phyloP scores from a whole-genome alignment of 208 protist species.

The Leishmania aethiopica region DNA sequence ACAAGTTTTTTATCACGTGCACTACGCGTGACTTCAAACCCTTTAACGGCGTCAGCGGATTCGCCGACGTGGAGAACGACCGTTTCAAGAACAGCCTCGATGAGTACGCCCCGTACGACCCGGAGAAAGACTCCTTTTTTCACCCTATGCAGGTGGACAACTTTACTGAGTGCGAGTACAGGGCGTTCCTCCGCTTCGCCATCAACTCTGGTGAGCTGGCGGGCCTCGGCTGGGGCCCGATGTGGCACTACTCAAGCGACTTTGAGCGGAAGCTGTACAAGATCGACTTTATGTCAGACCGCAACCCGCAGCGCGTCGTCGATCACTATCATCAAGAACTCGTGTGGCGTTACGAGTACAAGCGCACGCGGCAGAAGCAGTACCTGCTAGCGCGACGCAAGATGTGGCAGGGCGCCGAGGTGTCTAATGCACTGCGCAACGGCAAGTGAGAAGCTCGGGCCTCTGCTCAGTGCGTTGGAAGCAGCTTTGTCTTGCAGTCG shows the following conservation, averaged over 20 bases:
- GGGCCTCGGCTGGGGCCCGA: slow-evolving; percentile 91
- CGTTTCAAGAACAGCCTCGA: slow-evolving; percentile 78
- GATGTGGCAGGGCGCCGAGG: slow-evolving; percentile 21
- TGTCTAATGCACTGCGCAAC: neutral
- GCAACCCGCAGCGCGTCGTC: slow-evolving; percentile 89
- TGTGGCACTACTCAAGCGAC: slow-evolving; percentile 91
- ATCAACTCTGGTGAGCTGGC: slow-evolving; percentile 91
- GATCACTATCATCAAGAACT: slow-evolving; percentile 94
- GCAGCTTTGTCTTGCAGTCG: neutral
- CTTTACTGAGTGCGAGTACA: slow-evolving; percentile 92
- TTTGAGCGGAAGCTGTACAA: slow-evolving; percentile 94
- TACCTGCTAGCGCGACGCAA: slow-evolving; percentile 71
- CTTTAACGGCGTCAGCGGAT: slow-evolving; percentile 88
- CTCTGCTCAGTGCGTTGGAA: neutral
- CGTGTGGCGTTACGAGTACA: slow-evolving; percentile 91
- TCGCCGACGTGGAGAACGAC: slow-evolving; percentile 84
- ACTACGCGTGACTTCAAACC: slow-evolving; percentile 91
- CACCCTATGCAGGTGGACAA: slow-evolving; percentile 86
- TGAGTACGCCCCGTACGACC: slow-evolving; percentile 90
- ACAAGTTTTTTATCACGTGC: slow-evolving; percentile 92
- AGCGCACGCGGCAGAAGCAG: slow-evolving; percentile 90
- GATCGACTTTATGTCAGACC: slow-evolving; percentile 89
- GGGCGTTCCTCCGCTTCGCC: slow-evolving; percentile 84
- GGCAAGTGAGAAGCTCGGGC: slow-evolving; percentile 1
- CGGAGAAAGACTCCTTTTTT: slow-evolving; percentile 91